These are phyloP conservation scores for Ustilago trichophora DNA, from an alignment of 1,284 basidiomycete genomes.

Conservation along the genomic window DNA sequence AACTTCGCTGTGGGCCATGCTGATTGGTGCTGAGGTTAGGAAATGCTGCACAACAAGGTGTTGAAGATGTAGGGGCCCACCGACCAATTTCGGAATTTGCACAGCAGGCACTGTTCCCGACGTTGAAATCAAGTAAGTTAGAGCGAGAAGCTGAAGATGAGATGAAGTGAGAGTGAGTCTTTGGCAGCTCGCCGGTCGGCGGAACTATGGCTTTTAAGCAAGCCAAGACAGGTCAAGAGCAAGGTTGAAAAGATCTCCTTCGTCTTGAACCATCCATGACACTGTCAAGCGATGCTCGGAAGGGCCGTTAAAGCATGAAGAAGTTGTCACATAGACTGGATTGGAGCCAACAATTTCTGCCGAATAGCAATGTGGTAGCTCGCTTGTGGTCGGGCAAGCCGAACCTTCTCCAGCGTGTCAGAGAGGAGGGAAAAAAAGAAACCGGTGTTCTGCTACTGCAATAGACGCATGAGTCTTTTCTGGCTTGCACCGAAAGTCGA, in stretches of 20 bases:
- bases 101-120: too few species aligned
- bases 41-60: too few species aligned
- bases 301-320: background rate
- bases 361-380: too few species aligned
- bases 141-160: too few species aligned
- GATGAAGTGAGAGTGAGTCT: too few species aligned
- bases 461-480: background rate
- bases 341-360: too few species aligned
- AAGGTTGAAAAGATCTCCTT: background rate
- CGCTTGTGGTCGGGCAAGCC: conserved; percentile 9
- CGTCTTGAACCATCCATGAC: too few species aligned
- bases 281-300: too few species aligned
- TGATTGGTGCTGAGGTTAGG: conserved; percentile 3
- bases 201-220: background rate
- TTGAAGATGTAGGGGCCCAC: background rate
- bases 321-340: too few species aligned
- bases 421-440: background rate
- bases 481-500: conserved; percentile 16
- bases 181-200: background rate
- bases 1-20: background rate
- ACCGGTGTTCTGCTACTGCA: conserved; percentile 4
- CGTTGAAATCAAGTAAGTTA: too few species aligned
- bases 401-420: conserved; percentile 13
- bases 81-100: conserved; percentile 1
- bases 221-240: background rate